phyloP scores from a whole-genome alignment of 2,329 filamentous ascomycete genomes.

The Mycosphaerella sp. region DNA sequence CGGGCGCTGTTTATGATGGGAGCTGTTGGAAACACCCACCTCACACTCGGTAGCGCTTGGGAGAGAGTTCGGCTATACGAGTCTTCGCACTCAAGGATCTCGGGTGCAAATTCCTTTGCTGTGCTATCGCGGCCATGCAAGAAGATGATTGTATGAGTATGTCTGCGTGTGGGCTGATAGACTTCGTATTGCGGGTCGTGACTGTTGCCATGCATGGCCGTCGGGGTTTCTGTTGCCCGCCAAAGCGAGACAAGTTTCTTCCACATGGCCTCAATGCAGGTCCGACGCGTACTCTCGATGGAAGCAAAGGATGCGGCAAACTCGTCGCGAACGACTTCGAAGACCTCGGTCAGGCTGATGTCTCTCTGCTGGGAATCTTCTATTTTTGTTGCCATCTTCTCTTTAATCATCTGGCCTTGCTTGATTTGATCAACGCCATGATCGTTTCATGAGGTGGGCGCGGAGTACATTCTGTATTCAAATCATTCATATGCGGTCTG shows the following conservation, averaged over 20 bases:
- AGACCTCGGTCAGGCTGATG: slow-evolving; percentile 4
- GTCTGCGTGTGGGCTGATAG: slow-evolving; percentile 18
- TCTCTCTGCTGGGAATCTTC: background rate
- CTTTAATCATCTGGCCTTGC: background rate
- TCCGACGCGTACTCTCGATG: slow-evolving; percentile 4
- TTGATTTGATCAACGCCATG: background rate
- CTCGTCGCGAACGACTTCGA: slow-evolving; percentile 1
- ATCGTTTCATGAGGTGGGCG: background rate
- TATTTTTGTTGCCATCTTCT: background rate
- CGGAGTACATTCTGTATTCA: background rate
- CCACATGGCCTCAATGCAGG: slow-evolving; percentile 5
- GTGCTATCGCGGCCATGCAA: slow-evolving; percentile 44
- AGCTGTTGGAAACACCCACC: slow-evolving; percentile 36
- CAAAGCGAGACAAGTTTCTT: slow-evolving; percentile 5
- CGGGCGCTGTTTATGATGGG: slow-evolving; percentile 21
- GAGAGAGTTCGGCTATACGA: slow-evolving; percentile 29
- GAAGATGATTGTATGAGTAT: slow-evolving; percentile 45
- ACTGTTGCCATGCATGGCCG: background rate
- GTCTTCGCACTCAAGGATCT: slow-evolving; percentile 38
- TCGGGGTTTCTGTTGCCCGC: background rate
- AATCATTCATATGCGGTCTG: background rate
- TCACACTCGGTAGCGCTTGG: slow-evolving; percentile 32
- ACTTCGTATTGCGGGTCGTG: background rate
- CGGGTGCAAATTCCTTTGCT: slow-evolving; percentile 36
- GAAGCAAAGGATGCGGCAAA: slow-evolving; percentile 2